These are phyloP conservation scores for Ricinus communis DNA, from an alignment of 345 rosid species.

Conservation along the genomic window DNA sequence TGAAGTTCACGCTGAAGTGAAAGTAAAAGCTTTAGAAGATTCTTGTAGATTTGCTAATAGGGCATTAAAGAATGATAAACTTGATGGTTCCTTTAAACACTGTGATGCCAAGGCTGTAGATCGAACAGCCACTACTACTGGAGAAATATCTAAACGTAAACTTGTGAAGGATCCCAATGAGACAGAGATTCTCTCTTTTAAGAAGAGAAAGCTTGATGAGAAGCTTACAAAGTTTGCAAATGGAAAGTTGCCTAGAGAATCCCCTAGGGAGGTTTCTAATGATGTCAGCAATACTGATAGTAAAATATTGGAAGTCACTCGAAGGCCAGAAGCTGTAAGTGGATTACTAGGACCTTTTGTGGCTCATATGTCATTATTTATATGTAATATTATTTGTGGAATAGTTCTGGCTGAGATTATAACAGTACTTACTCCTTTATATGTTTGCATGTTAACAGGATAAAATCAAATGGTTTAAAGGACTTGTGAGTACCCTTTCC, in stretches of 20 bases:
- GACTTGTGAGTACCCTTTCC: slow-evolving; percentile 59
- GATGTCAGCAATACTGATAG: slow-evolving; percentile 28
- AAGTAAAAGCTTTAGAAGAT: slow-evolving; percentile 15
- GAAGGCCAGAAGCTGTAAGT: slow-evolving; percentile 63
- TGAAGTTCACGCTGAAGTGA: no score
- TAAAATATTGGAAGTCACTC: slow-evolving; percentile 42
- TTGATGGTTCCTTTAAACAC: slow-evolving; percentile 22
- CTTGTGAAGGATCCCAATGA: slow-evolving; percentile 21
- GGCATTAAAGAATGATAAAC: slow-evolving; percentile 54
- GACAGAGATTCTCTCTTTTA: slow-evolving; percentile 25
- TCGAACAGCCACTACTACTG: slow-evolving; percentile 4
- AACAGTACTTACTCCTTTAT: slow-evolving; percentile 17
- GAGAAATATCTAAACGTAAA: slow-evolving; percentile 26
- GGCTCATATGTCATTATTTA: background rate
- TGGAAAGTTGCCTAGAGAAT: slow-evolving; percentile 33
- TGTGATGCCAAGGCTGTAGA: slow-evolving; percentile 16
- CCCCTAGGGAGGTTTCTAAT: slow-evolving; percentile 16
- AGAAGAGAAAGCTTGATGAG: slow-evolving; percentile 39
- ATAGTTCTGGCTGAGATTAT: slow-evolving; percentile 4
- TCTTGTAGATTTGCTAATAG: slow-evolving; percentile 26
- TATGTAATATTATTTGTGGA: background rate
- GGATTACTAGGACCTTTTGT: slow-evolving; percentile 4
- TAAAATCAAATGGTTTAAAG: slow-evolving; percentile 70
- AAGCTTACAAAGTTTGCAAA: slow-evolving; percentile 25
- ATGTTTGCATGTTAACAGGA: slow-evolving; percentile 54